Conservation (phyloP, 768 basidiomycete species). For the Lactarius sanguifluus region DNA sequence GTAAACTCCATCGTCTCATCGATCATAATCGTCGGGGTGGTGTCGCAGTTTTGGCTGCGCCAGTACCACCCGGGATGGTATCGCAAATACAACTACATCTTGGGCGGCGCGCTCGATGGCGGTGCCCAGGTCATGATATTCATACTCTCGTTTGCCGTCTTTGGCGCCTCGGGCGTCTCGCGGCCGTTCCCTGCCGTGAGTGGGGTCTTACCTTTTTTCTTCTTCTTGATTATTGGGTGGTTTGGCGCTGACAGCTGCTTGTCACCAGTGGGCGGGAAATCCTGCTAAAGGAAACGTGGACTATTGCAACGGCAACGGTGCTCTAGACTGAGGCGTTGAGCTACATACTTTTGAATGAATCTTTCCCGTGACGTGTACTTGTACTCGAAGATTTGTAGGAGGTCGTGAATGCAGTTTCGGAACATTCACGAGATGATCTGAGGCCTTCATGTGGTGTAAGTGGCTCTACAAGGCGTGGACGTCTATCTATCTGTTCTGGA, state of each 20-base stretch:
- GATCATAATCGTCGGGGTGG: constrained; percentile 49
- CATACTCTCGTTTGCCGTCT: constrained; percentile 62
- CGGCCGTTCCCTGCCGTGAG: constrained; percentile 47
- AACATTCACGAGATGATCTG: too few species aligned
- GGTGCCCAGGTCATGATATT: constrained; percentile 67
- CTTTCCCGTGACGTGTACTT: neutral
- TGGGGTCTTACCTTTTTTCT: neutral
- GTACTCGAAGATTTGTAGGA: neutral
- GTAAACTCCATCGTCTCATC: constrained; percentile 53
- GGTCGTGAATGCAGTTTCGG: neutral
- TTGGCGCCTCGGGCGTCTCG: constrained; percentile 54
- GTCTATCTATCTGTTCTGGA: too few species aligned
- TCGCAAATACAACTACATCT: constrained; percentile 62
- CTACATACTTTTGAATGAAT: too few species aligned
- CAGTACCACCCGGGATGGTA: constrained; percentile 49
- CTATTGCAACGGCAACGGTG: constrained; percentile 60
- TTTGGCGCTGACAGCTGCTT: neutral
- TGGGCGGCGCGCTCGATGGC: constrained; percentile 65
- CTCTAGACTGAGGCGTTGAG: constrained; percentile 39
- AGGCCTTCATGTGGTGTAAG: neutral
- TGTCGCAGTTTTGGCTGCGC: constrained; percentile 48
- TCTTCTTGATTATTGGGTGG: neutral
- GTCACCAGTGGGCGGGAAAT: constrained; percentile 50
- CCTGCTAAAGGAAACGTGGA: constrained; percentile 55
- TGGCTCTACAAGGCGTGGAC: too few species aligned